Conservation (phyloP, 768 basidiomycete genomes). For the Lactarius akahatsu region DNA sequence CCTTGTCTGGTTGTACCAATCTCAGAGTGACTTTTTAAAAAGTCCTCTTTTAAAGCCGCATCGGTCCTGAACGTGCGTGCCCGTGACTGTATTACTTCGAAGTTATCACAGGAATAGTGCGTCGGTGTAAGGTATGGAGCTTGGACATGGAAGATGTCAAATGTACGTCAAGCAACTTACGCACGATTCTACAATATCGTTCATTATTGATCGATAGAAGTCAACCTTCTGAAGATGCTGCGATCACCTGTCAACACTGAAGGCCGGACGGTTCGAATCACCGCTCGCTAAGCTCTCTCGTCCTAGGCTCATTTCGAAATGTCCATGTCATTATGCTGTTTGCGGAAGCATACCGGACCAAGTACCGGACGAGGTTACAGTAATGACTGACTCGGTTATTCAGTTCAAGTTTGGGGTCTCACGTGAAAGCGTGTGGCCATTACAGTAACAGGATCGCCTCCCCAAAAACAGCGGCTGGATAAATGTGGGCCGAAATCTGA, state of each 20-base stretch:
- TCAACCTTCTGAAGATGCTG: background rate
- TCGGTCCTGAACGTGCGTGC: background rate
- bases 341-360: background rate
- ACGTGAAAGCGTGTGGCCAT: background rate
- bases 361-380: background rate
- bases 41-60: background rate
- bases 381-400: background rate
- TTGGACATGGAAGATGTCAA: slow-evolving; percentile 9
- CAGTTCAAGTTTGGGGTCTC: background rate
- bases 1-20: background rate
- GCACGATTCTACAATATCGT: slow-evolving; percentile 1
- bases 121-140: background rate
- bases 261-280: background rate
- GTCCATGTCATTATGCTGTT: background rate
- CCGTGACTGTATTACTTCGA: background rate
- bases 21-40: background rate
- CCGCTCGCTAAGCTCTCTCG: background rate
- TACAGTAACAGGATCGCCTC: background rate
- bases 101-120: background rate
- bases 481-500: background rate
- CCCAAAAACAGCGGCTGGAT: background rate
- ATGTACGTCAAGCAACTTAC: slow-evolving; percentile 13
- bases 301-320: slow-evolving; percentile 18
- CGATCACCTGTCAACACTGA: background rate
- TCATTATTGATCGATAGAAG: background rate